Base-by-base conservation (phyloP, 345 rosid species). In the Rhizophora apiculata region DNA sequence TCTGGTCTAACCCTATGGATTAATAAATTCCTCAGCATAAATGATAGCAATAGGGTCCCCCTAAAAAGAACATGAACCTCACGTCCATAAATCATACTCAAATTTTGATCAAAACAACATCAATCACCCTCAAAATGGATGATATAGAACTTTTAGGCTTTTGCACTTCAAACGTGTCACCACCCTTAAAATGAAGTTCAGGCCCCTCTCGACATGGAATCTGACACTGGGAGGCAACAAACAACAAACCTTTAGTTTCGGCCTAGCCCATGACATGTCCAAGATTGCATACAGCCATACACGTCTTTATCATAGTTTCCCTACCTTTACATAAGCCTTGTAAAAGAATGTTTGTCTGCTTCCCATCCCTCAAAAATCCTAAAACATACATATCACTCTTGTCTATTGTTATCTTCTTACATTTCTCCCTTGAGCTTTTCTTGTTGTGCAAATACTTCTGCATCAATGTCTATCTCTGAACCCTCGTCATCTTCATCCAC, bases 251-350 rank as follows among this genome's bases (percentile, higher is more conserved):
- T 60, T 58, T 48, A 68, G 63, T 13, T 13, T 77, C 15, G 36
- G 70, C 71, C 68, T 59, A 70, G 39, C 67, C 78, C 81, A 73
- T 67, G 68, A 74, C 34, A 30, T 70, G 54, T 69, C 77, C 51
- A 78, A 76, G 76, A 80, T 79, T 80, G 77, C 71, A 68, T 31
- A 74, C 78, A 70, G 74, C 81, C 87, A 83, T 68, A 78, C 78
- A 76, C 78, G 89, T 77, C 89, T 63, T 82, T 71, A 29, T 82
- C 84, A 48, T 21, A 10, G 43, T 43, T 68, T 62, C 76, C 71
- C 70, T 34, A 72, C 68, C 67, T 63, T 43, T 60, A 49, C 48
- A 13, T 39, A 59, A 62, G 11, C 55, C 62, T 32, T 27, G 67
- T 43, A 9, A 51, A 49, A 69, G 59, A 60, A 49, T 60, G 53